Conservation (phyloP, 352 stramenopile genomes). For the Phytophthora rubi region DNA sequence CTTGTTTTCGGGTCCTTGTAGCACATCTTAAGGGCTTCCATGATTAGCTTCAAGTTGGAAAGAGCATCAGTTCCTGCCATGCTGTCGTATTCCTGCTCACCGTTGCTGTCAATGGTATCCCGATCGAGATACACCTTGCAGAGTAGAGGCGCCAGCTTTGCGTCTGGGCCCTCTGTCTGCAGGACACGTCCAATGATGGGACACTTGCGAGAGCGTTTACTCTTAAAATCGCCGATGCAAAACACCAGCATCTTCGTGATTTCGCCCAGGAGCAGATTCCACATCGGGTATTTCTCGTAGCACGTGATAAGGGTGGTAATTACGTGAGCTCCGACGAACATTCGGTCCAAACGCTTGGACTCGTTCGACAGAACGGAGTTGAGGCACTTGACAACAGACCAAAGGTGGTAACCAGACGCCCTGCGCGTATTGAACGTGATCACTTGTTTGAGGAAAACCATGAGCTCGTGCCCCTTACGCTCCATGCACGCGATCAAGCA, state of each 20-base stretch:
- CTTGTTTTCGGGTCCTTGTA: constrained; percentile 76
- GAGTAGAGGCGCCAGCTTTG: constrained; percentile 62
- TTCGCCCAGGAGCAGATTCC: constrained; percentile 76
- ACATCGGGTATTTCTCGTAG: constrained; percentile 85
- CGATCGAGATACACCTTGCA: constrained; percentile 63
- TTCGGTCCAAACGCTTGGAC: constrained; percentile 82
- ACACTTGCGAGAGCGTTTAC: constrained; percentile 82
- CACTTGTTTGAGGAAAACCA: constrained; percentile 85
- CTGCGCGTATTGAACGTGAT: constrained; percentile 66
- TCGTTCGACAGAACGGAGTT: constrained; percentile 79
- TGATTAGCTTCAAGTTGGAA: constrained; percentile 84
- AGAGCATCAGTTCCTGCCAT: constrained; percentile 70
- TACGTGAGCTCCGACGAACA: constrained; percentile 81
- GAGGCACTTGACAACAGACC: constrained; percentile 77
- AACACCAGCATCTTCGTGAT: constrained; percentile 90
- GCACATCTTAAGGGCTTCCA: constrained; percentile 80
- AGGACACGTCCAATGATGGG: constrained; percentile 80
- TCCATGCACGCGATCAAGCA: constrained; percentile 87
- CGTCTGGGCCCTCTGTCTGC: constrained; percentile 57
- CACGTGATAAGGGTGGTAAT: constrained; percentile 74
- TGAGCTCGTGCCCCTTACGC: constrained; percentile 77
- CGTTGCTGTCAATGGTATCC: constrained; percentile 34
- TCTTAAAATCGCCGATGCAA: constrained; percentile 87
- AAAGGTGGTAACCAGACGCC: constrained; percentile 77
- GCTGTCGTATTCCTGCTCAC: constrained; percentile 41